phyloP scores from a whole-genome alignment of 495 filamentous ascomycete species.

The Cladorrhinum samala region DNA sequence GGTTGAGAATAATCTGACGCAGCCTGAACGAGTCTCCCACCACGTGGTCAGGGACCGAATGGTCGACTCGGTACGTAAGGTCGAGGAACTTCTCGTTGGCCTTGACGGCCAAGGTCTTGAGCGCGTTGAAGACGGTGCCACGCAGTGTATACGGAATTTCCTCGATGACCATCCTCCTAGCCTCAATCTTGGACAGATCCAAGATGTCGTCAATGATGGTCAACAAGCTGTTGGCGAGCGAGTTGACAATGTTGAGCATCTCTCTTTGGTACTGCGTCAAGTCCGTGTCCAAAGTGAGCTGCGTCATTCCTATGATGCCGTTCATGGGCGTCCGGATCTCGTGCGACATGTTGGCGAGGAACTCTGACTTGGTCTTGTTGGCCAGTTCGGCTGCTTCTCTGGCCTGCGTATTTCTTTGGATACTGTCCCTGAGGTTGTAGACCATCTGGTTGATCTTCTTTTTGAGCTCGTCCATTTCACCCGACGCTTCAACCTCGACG shows the following conservation, averaged over 20 bases:
- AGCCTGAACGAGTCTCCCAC: slow-evolving; percentile 96
- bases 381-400: slow-evolving; percentile 94
- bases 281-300: slow-evolving; percentile 93
- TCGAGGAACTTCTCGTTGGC: slow-evolving; percentile 97
- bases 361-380: slow-evolving; percentile 98
- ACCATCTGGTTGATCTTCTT: slow-evolving; percentile 99
- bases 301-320: slow-evolving; percentile 88
- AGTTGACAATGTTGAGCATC: slow-evolving; percentile 98
- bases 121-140: slow-evolving; percentile 93
- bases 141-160: slow-evolving; percentile 94
- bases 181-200: slow-evolving; percentile 99
- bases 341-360: slow-evolving; percentile 98
- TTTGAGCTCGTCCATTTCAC: slow-evolving; percentile 99
- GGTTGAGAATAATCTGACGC: slow-evolving; percentile 85
- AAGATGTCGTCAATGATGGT: slow-evolving; percentile 99
- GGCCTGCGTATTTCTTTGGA: slow-evolving; percentile 94
- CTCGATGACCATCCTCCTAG: slow-evolving; percentile 98
- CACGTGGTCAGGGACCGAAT: slow-evolving; percentile 91
- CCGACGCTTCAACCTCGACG: slow-evolving; percentile 96
- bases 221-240: slow-evolving; percentile 90
- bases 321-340: slow-evolving; percentile 97
- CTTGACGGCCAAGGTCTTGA: slow-evolving; percentile 93
- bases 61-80: slow-evolving; percentile 89
- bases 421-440: slow-evolving; percentile 88
- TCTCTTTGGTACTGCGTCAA: slow-evolving; percentile 92